A percentile compares a stretch with the other conserved stretches of the same genome.
Evolutionary conservation across 495 filamentous ascomycete species (phyloP).

Genomic region (Aspergillus haitiensis): DNA sequence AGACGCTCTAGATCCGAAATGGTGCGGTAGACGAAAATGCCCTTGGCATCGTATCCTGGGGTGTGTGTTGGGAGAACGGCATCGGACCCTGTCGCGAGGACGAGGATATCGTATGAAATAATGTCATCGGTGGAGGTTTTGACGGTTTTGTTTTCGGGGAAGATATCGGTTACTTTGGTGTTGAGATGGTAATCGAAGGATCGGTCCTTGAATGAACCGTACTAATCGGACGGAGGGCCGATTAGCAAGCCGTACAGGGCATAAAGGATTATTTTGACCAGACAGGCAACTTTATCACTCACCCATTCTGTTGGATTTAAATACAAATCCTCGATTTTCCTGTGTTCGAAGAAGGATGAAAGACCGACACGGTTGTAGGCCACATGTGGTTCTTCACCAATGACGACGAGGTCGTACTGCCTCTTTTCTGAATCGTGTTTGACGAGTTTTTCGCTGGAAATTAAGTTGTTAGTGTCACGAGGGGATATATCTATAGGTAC

Average conservation of each 20-base stretch:
- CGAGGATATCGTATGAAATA: conserved; percentile 82
- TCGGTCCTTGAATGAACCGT: conserved; percentile 57
- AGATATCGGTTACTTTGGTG: conserved; percentile 72
- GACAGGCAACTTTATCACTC: conserved; percentile 25
- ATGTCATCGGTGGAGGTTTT: conserved; percentile 67
- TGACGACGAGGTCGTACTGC: conserved; percentile 83
- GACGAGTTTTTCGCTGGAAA: conserved; percentile 76
- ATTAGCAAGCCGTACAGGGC: background rate
- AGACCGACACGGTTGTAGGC: conserved; percentile 97
- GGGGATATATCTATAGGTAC: background rate
- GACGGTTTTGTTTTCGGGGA: conserved; percentile 63
- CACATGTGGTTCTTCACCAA: conserved; percentile 89
- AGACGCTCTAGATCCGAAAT: conserved; percentile 81
- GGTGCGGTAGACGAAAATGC: conserved; percentile 94
- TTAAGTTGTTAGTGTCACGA: background rate
- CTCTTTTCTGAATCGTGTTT: conserved; percentile 71
- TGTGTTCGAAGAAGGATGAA: conserved; percentile 89
- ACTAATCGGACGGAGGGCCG: conserved; percentile 34
- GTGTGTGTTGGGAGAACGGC: conserved; percentile 78
- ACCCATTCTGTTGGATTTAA: conserved; percentile 91
- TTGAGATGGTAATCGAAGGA: conserved; percentile 81
- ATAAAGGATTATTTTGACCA: background rate
- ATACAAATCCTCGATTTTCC: conserved; percentile 86
- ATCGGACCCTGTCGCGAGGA: conserved; percentile 90
- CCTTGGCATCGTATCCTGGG: conserved; percentile 80